phyloP scores from a whole-genome alignment of 2,329 filamentous ascomycete genomes.

The Cercospora citrullina region DNA sequence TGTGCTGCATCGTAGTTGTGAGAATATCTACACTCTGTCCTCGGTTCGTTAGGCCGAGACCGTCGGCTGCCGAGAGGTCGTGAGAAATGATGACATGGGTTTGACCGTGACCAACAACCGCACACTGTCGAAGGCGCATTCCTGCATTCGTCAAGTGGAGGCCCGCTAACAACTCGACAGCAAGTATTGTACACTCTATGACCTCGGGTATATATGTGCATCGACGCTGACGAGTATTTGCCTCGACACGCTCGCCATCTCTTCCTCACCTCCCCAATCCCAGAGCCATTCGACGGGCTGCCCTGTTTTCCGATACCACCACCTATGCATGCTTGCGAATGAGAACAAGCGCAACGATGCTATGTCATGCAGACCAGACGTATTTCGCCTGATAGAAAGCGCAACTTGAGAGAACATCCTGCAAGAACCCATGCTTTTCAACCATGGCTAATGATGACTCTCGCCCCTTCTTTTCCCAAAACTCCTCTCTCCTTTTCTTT shows the following conservation, averaged over 20 bases:
- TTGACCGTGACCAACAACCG: neutral
- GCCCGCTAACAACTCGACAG: neutral
- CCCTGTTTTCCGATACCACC: neutral
- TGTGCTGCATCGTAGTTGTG: constrained; percentile 15
- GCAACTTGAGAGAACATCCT: neutral
- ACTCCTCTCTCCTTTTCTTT: constrained; percentile 78
- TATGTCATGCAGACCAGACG: neutral
- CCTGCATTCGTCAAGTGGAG: neutral
- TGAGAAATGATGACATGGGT: neutral
- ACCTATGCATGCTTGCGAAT: neutral
- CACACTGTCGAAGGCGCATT: neutral
- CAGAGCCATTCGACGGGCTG: neutral
- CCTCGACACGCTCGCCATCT: neutral
- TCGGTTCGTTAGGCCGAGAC: constrained; percentile 10
- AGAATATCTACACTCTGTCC: constrained; percentile 11
- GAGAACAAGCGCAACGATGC: neutral
- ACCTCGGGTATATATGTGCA: constrained; percentile 3
- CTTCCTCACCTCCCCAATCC: neutral
- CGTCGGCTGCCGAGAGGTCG: neutral
- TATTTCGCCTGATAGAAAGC: neutral
- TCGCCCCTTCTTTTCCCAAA: constrained; percentile 88
- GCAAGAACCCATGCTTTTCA: constrained; percentile 10
- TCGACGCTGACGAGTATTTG: neutral
- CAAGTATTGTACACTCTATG: constrained; percentile 7
- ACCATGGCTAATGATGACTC: constrained; percentile 51